Evolutionary conservation across 495 filamentous ascomycete species (phyloP), one percentile per base, ranked within the genome.

Genomic region (Platismatia glauca): DNA sequence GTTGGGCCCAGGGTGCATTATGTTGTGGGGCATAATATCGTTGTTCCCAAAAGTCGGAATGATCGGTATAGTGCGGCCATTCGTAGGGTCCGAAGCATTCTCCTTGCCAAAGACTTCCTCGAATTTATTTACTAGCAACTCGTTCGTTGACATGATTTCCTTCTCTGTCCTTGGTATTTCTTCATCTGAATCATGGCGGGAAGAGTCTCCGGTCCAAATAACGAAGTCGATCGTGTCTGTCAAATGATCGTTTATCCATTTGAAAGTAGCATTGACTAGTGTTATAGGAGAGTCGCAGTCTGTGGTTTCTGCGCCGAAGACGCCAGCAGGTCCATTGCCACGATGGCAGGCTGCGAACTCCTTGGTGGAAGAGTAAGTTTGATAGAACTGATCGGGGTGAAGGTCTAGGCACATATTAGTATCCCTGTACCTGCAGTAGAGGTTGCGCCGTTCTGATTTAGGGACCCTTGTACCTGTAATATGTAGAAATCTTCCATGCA

Each of bases 11-110:
- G 82, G 74, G 55, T 84, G 75, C 69, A 99, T 83, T 69, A 97
- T 96, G 67, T 99, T 99, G 75, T 99, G 94, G 2, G 94, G 94
- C 66, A 96, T 85, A 59, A 99, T 88, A 65, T 99, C 94, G 74
- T 99, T 99, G 73, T 99, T 99, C 15, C 94, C 94, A 60, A 96
- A 85, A 0, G 86, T 96, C 6, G 94, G 91, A 2, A 99, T 77
- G 18, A 97, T 83, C 15, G 95, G 94, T 31, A 98, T 83, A 22
- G 76, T 73, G 59, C 91, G 78, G 24, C 83, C 82, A 37, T 78
- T 79, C 4, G 74, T 78, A n/a, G 83, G 75, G 50, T 79, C 73
- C 24, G 76, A 74, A 48, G 76, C 75, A 9, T 81, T 73, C 1
- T 74, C 64, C 57, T 80, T 79, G 5, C 82, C 78, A 69, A 96